Percentiles rank a stretch among this genome's conserved stretches.
These are phyloP conservation scores for Cryoendolithus antarcticus DNA, from an alignment of 2,329 filamentous ascomycete species.

Conservation along the genomic window DNA sequence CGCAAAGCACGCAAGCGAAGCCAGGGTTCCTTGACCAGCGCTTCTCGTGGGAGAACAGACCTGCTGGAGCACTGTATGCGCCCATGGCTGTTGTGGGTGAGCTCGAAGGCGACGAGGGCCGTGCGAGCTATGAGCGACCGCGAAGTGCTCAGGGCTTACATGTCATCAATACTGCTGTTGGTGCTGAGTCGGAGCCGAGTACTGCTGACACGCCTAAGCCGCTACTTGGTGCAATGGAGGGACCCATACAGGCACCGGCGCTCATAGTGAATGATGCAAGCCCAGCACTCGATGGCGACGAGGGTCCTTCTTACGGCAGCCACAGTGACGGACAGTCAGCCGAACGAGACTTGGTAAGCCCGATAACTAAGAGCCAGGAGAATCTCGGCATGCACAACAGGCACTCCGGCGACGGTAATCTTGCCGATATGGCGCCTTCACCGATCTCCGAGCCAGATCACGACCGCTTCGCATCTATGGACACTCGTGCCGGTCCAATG, in stretches of 20 bases:
- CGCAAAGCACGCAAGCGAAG: constrained; percentile 1
- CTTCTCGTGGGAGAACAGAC: constrained; percentile 27
- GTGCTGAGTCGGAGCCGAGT: constrained; percentile 4
- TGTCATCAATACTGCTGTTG: constrained; percentile 26
- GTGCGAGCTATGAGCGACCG: constrained; percentile 18
- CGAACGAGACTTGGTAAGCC: constrained; percentile 7
- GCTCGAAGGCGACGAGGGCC: constrained; percentile 2
- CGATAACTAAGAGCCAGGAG: constrained; percentile 12
- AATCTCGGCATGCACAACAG: background rate
- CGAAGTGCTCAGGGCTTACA: constrained; percentile 24
- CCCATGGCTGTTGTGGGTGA: constrained; percentile 5
- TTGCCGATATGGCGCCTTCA: constrained; percentile 11
- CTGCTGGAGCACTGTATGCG: constrained; percentile 2
- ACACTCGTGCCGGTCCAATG: background rate
- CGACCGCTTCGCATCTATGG: too few species aligned
- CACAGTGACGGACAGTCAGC: background rate
- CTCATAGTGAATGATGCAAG: constrained; percentile 1
- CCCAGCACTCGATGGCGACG: too few species aligned
- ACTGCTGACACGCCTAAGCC: constrained; percentile 3
- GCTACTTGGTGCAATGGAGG: background rate
- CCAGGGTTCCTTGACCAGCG: constrained; percentile 20
- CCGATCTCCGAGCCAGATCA: constrained; percentile 10
- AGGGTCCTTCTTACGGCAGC: too few species aligned
- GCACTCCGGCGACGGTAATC: constrained; percentile 3
- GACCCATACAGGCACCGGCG: constrained; percentile 1